phyloP scores from a whole-genome alignment of 2,329 filamentous ascomycete genomes.

The Fusarium lateritium region DNA sequence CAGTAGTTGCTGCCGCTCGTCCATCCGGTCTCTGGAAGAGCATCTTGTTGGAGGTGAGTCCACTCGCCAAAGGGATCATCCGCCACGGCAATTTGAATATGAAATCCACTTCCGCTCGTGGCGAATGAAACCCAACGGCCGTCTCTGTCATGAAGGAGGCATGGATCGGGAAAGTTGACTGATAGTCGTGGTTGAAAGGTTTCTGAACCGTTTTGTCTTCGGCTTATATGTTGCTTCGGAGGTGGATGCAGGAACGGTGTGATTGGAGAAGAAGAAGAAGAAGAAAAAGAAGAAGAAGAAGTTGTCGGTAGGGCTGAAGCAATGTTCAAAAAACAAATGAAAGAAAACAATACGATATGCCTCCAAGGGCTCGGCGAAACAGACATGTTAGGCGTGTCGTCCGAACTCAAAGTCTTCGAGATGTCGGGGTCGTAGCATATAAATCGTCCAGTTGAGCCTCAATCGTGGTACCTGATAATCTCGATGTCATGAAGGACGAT shows the following conservation, averaged over 20 bases:
- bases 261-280: neutral
- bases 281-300: neutral
- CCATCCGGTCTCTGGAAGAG: conserved; percentile 69
- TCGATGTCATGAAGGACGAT: conserved; percentile 42
- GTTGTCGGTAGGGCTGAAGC: conserved; percentile 22
- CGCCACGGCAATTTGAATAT: conserved; percentile 69
- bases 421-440: conserved; percentile 18
- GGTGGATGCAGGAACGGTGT: conserved; percentile 2
- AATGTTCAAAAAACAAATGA: conserved; percentile 18
- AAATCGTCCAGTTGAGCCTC: conserved; percentile 37
- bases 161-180: conserved; percentile 69
- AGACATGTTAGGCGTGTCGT: conserved; percentile 30
- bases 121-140: conserved; percentile 72
- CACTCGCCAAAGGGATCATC: conserved; percentile 63
- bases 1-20: conserved; percentile 68
- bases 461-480: conserved; percentile 40
- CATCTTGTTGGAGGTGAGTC: conserved; percentile 65
- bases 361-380: conserved; percentile 21
- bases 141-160: conserved; percentile 63
- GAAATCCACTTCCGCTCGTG: conserved; percentile 64
- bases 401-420: neutral
- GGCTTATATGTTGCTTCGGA: conserved; percentile 22
- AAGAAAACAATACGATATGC: conserved; percentile 2
- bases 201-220: conserved; percentile 27
- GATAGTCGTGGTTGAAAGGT: conserved; percentile 35